These are phyloP conservation scores for Volvox carteri DNA, from an alignment of 163 green algal genomes.

Conservation along the genomic window DNA sequence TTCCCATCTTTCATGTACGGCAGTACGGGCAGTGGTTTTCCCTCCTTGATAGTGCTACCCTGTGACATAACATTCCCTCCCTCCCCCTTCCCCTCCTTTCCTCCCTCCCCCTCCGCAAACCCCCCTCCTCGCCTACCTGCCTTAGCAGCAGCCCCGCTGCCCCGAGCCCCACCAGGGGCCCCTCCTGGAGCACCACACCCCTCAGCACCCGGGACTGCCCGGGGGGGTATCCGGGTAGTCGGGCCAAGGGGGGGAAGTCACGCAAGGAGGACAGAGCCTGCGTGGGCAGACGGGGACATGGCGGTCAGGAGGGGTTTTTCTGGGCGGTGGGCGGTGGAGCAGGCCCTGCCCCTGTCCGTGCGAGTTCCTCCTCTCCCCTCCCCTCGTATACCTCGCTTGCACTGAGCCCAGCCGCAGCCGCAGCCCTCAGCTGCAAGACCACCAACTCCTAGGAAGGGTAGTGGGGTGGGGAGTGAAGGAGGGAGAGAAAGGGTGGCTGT, in stretches of 20 bases:
- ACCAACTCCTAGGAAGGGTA: constrained; percentile 28
- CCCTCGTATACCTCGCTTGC: constrained; percentile 17
- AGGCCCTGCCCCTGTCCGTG: neutral
- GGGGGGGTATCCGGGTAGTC: neutral
- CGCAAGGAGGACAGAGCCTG: constrained; percentile 30
- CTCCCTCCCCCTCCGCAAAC: neutral
- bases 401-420: neutral
- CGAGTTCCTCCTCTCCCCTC: neutral
- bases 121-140: constrained; percentile 8
- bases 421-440: constrained; percentile 30
- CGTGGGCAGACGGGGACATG: neutral
- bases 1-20: neutral
- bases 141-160: neutral
- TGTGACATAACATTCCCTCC: neutral
- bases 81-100: neutral
- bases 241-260: neutral
- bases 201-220: neutral
- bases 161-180: neutral
- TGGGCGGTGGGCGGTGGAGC: neutral
- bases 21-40: neutral
- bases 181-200: constrained; percentile 32
- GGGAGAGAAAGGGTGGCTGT: neutral
- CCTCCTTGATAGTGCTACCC: neutral
- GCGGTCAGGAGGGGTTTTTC: neutral
- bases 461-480: neutral